Evolutionary conservation across 2,329 filamentous ascomycete genomes (phyloP), one percentile per base, ranked within the genome.

Genomic region (Colletotrichum gloeosporioides): DNA sequence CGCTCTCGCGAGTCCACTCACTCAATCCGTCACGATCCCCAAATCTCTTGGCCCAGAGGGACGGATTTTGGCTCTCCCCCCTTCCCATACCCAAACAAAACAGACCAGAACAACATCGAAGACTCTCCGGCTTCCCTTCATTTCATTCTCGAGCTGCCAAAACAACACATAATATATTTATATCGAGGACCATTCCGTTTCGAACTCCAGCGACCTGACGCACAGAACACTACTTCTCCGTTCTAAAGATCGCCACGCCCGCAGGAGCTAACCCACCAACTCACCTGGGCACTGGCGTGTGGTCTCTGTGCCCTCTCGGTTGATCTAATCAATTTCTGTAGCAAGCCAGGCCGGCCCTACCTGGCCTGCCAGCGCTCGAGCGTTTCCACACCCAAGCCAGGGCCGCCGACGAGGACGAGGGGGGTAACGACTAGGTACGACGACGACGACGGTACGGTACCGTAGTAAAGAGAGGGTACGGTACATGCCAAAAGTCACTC

Each of bases 251-350:
- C 77, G 73, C 77, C 74, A 78, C 77, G 65, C 77, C 77, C 71
- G 75, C 76, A 59, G 53, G 63, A 76, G 75, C 73, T 32, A 70
- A 63, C 65, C 70, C 62, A 74, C 66, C 70, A 49, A 27, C 53
- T 69, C 25, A 59, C 53, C 53, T 29, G 18, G 49, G 53, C 49
- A 53, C 66, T 69, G 66, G 66, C 66, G 49, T 44, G 66, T 78
- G 66, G 77, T 69, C 71, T 68, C 69, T 80, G 69, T 72, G 77
- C 70, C 66, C 72, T 75, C 77, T 79, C 77, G 77, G 78, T 76
- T 78, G 78, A 79, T 79, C 78, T 80, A 75, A 76, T 79, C 79
- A 78, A 79, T 79, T 80, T 78, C 77, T 78, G 78, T 78, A 79
- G 76, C 75, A 77, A 77, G 68, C 68, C 77, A 77, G 71, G 75